Conservation (phyloP, 257 asterid species). For the Solanum corneliomulleri region DNA sequence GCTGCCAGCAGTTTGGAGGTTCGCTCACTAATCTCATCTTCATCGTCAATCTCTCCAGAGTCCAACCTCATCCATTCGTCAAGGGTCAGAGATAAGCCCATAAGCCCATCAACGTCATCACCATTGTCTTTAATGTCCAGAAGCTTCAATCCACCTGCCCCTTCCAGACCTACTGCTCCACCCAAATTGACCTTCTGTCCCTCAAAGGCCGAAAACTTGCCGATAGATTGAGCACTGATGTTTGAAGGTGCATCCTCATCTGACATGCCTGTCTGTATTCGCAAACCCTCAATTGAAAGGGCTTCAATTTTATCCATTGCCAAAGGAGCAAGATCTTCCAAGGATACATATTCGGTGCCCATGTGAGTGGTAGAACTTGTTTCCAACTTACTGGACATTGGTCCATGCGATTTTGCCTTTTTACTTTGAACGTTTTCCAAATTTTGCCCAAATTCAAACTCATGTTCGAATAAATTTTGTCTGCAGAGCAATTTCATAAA, state of each 20-base stretch:
- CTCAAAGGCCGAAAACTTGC: constrained; percentile 66
- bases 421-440: constrained; percentile 13
- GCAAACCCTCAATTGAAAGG: constrained; percentile 58
- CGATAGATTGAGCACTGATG: constrained; percentile 49
- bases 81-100: constrained; percentile 83
- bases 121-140: constrained; percentile 65
- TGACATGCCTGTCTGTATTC: constrained; percentile 89
- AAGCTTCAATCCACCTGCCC: constrained; percentile 74
- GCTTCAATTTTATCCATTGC: constrained; percentile 90
- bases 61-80: constrained; percentile 97
- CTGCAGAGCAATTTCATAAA: constrained; percentile 23
- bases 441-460: constrained; percentile 17
- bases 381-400: constrained; percentile 15
- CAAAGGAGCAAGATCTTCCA: constrained; percentile 90
- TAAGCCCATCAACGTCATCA: constrained; percentile 71
- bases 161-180: constrained; percentile 74
- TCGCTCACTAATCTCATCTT: constrained; percentile 52
- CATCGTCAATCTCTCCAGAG: constrained; percentile 78
- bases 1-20: constrained; percentile 83
- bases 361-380: constrained; percentile 18
- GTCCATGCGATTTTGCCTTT: constrained; percentile 11
- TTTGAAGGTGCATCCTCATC: constrained; percentile 60
- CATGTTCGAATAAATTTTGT: constrained; percentile 28
- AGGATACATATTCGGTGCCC: constrained; percentile 55
- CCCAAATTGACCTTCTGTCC: constrained; percentile 38